phyloP scores from a whole-genome alignment of 257 asterid genomes.

The Solanum ossicruentum region DNA sequence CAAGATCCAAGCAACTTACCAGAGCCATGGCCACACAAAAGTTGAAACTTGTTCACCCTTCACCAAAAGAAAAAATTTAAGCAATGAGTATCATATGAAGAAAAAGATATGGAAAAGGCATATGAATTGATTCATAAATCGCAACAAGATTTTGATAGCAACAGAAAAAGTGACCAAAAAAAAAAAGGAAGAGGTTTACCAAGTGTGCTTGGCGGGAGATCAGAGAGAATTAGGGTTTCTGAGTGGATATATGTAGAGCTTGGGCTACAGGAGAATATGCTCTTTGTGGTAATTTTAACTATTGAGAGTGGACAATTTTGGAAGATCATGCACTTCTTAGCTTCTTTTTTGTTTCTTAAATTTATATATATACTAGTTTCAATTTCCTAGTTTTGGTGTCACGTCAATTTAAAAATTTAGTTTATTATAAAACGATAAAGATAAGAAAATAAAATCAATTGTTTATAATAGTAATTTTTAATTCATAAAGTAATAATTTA shows the following conservation, averaged over 20 bases:
- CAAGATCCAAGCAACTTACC: constrained; percentile 24
- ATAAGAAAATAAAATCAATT: too few species aligned
- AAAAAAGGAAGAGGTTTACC: not conserved
- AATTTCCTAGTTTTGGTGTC: too few species aligned
- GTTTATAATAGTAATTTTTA: too few species aligned
- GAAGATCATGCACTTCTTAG: too few species aligned
- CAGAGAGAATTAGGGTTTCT: constrained; percentile 37
- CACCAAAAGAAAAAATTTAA: not conserved
- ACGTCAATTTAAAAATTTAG: too few species aligned
- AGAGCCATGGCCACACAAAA: constrained; percentile 53
- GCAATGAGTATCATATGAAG: not conserved
- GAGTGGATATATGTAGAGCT: not conserved
- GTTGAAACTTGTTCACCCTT: constrained; percentile 6
- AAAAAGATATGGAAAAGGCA: not conserved
- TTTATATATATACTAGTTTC: too few species aligned
- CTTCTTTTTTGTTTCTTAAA: too few species aligned
- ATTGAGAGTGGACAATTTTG: too few species aligned
- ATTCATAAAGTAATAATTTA: too few species aligned
- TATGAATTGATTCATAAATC: not conserved
- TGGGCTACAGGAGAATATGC: not conserved
- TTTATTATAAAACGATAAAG: too few species aligned
- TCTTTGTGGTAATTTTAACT: too few species aligned
- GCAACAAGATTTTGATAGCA: not conserved
- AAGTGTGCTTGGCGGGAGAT: constrained; percentile 17
- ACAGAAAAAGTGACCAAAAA: not conserved